Percentiles rank a stretch among this genome's conserved stretches.
These are phyloP conservation scores for Colletotrichum sp. DNA, from an alignment of 2,329 filamentous ascomycete species.

Conservation along the genomic window DNA sequence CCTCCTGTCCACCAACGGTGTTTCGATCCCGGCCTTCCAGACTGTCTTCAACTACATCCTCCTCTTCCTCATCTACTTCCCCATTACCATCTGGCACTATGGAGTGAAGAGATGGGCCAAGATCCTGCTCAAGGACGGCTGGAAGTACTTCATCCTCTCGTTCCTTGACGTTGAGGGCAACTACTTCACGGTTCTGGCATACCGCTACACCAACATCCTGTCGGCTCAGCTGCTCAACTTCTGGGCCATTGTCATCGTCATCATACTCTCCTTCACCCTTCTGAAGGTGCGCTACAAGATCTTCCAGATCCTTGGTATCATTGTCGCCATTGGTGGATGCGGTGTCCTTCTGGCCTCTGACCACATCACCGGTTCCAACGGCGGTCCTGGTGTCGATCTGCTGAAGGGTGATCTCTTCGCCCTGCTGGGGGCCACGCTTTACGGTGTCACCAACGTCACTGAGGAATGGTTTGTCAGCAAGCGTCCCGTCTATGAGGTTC, in stretches of 20 bases:
- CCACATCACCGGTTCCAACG: constrained; percentile 79
- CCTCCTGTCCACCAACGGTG: constrained; percentile 69
- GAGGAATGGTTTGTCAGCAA: constrained; percentile 94
- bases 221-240: constrained; percentile 97
- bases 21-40: constrained; percentile 93
- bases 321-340: constrained; percentile 90
- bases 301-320: constrained; percentile 84
- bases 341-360: constrained; percentile 87
- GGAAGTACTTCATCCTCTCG: constrained; percentile 91
- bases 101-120: constrained; percentile 73
- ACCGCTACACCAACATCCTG: constrained; percentile 89
- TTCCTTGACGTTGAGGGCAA: constrained; percentile 97
- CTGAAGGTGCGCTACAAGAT: constrained; percentile 89
- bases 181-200: constrained; percentile 96
- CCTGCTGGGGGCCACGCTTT: constrained; percentile 85
- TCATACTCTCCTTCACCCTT: constrained; percentile 81
- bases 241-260: constrained; percentile 95
- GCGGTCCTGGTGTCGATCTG: constrained; percentile 70
- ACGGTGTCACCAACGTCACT: constrained; percentile 88
- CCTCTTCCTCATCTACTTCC: constrained; percentile 81
- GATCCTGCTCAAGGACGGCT: constrained; percentile 74
- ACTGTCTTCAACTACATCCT: constrained; percentile 94
- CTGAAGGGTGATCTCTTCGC: constrained; percentile 94
- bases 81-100: constrained; percentile 79
- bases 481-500: constrained; percentile 88